These are phyloP conservation scores for Entonaema liquescens DNA, from an alignment of 495 filamentous ascomycete species.

Conservation along the genomic window DNA sequence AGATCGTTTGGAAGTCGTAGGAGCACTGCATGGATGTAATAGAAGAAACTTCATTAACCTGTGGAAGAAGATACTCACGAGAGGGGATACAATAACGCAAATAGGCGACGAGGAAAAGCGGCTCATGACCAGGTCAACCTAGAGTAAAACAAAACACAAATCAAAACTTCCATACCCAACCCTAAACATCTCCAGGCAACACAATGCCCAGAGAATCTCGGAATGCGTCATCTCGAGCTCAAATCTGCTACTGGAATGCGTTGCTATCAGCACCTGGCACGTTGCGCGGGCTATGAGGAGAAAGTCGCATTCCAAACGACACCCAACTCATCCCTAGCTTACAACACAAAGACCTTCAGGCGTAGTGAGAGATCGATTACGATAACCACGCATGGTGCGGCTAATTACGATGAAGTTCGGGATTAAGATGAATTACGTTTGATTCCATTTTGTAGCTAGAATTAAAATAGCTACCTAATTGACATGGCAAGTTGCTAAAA, in stretches of 20 bases:
- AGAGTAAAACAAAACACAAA: background rate
- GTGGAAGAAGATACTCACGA: background rate
- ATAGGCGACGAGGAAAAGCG: background rate
- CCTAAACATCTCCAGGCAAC: constrained; percentile 3
- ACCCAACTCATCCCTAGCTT: constrained; percentile 13
- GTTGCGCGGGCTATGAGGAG: background rate
- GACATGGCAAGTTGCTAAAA: background rate
- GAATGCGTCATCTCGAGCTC: constrained; percentile 34
- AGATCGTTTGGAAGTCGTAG: background rate
- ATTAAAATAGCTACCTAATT: background rate
- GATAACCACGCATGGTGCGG: background rate
- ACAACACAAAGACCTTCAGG: constrained; percentile 20
- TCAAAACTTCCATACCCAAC: background rate
- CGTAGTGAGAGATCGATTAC: background rate
- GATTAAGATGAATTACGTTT: background rate
- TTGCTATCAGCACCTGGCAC: constrained; percentile 19
- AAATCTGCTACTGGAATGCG: constrained; percentile 38
- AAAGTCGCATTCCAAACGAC: constrained; percentile 38
- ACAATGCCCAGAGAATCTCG: background rate
- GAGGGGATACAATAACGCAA: background rate
- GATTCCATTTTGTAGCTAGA: background rate
- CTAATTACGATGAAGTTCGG: background rate
- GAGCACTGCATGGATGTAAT: background rate
- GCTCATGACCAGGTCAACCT: background rate
- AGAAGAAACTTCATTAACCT: background rate